Conservation (phyloP, 108 stramenopile species). For the Fistulifera solaris region DNA sequence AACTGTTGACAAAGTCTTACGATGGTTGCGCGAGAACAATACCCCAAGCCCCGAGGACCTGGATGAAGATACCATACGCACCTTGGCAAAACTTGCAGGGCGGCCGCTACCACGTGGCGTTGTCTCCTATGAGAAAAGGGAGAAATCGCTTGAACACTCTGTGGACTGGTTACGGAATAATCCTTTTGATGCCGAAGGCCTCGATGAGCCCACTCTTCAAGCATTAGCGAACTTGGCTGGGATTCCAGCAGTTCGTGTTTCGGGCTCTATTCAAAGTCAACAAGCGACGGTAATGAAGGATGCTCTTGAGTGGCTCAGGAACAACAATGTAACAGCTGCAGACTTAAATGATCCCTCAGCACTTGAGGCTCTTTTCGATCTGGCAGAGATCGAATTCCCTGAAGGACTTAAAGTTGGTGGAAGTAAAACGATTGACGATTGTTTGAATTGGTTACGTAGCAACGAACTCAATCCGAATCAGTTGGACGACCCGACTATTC, state of each 20-base stretch:
- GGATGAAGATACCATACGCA: constrained; percentile 2
- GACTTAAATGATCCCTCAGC: constrained; percentile 8
- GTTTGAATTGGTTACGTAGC: constrained; percentile 18
- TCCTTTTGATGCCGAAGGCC: constrained; percentile 3
- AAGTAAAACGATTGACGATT: constrained; percentile 12
- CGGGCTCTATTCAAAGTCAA: not conserved
- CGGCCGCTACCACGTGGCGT: not conserved
- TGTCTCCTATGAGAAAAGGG: not conserved
- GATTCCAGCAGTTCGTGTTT: not conserved
- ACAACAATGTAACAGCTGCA: constrained; percentile 15
- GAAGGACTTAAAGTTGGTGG: not conserved
- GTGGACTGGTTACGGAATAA: constrained; percentile 18
- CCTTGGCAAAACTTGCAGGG: constrained; percentile 8
- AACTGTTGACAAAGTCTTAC: constrained; percentile 12
- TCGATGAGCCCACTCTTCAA: constrained; percentile 18
- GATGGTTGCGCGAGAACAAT: constrained; percentile 21
- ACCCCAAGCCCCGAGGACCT: not conserved
- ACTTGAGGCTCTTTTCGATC: constrained; percentile 8
- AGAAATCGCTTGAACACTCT: not conserved
- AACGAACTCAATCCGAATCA: constrained; percentile 1
- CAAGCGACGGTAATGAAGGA: constrained; percentile 6
- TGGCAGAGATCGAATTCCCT: constrained; percentile 1
- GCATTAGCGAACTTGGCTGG: constrained; percentile 8
- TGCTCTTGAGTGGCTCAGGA: constrained; percentile 26
- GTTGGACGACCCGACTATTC: not conserved